Percentiles rank a stretch among this genome's conserved stretches.
Conservation (phyloP, 768 basidiomycete genomes). For the Collybia mongolica region DNA sequence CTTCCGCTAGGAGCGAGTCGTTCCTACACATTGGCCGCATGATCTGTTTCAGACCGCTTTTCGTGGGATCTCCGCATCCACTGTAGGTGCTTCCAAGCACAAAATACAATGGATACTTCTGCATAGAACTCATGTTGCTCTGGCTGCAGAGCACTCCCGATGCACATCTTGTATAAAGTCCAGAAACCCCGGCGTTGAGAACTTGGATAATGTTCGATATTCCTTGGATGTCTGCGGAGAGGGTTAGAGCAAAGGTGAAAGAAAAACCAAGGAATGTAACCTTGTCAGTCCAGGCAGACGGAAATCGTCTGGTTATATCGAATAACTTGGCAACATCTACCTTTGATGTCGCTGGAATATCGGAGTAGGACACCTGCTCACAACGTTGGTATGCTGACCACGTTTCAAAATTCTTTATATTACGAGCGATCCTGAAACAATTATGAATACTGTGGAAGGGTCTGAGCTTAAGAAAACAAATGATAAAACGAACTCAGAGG, state of each 20-base stretch:
- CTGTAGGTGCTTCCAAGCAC: slow-evolving; percentile 42
- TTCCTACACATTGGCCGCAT: slow-evolving; percentile 51
- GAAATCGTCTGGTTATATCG: slow-evolving; percentile 29
- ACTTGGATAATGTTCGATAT: slow-evolving; percentile 20
- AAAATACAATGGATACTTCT: slow-evolving; percentile 39
- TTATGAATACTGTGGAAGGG: neutral
- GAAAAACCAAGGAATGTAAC: slow-evolving; percentile 19
- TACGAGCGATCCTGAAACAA: slow-evolving; percentile 43
- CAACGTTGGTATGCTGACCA: slow-evolving; percentile 50
- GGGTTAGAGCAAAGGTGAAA: neutral
- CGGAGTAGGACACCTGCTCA: slow-evolving; percentile 46
- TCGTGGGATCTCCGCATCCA: slow-evolving; percentile 43
- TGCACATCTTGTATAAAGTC: slow-evolving; percentile 27
- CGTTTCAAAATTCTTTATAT: slow-evolving; percentile 45
- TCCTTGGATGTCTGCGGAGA: slow-evolving; percentile 20
- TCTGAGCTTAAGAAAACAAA: neutral
- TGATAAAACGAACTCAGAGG: slow-evolving; percentile 38
- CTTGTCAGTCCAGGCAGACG: slow-evolving; percentile 41
- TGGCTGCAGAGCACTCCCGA: slow-evolving; percentile 31
- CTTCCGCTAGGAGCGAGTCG: slow-evolving; percentile 1
- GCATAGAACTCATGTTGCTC: slow-evolving; percentile 25
- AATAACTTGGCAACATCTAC: slow-evolving; percentile 37
- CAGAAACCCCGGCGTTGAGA: slow-evolving; percentile 24
- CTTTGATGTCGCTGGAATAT: slow-evolving; percentile 40
- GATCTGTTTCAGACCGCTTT: slow-evolving; percentile 55